Base-by-base conservation (phyloP, 2,329 filamentous ascomycete species). In the Colletotrichum phormii region DNA sequence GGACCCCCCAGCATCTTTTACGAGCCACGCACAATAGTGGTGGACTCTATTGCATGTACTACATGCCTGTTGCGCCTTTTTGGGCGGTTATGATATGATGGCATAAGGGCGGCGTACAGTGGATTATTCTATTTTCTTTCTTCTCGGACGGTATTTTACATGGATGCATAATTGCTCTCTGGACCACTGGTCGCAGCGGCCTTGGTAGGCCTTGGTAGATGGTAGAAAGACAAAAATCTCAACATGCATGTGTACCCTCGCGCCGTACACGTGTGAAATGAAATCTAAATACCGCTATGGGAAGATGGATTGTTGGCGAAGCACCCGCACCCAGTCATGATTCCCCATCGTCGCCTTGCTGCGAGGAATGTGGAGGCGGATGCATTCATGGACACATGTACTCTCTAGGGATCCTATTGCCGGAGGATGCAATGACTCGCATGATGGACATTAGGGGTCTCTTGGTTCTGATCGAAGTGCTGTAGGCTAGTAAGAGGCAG, bases 61-160 rank as follows among this genome's bases (percentile, higher is more conserved):
- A 26, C 31, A 58, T 35, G 46, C 24, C 37, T 57, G 26, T 42
- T 35, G 9, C 55, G 29, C 31, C 31, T 22, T 18, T 18, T 24
- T 51, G 46, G 42, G 49, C 58, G 26, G 65, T 26, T 31, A 53
- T 49, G 64, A 68, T n/a, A 64, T 22, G 69, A 72, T 37, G 59
- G 69, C 69, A 72, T 68, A 59, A 72, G 58, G 69, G 64, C 59
- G 69, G 69, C 69, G 69, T 72, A 64, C 26, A 53, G 51, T 24
- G 64, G 64, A 24, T 46, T 15, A 55, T 29, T 13, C 26, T 49
- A 54, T 15, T 24, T 29, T 54, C 9, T 26, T 18, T 22, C 42
- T 3, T 63, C 18, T 37, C 29, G 18, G 46, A 53, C 13, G 61
- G 51, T 9, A 63, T 13, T 33, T 72, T 59, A 31, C 29, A 53